Percentiles rank a stretch among this genome's conserved stretches.
These are phyloP conservation scores for Melastoma malabathricum DNA, from an alignment of 345 rosid species.

Conservation along the genomic window DNA sequence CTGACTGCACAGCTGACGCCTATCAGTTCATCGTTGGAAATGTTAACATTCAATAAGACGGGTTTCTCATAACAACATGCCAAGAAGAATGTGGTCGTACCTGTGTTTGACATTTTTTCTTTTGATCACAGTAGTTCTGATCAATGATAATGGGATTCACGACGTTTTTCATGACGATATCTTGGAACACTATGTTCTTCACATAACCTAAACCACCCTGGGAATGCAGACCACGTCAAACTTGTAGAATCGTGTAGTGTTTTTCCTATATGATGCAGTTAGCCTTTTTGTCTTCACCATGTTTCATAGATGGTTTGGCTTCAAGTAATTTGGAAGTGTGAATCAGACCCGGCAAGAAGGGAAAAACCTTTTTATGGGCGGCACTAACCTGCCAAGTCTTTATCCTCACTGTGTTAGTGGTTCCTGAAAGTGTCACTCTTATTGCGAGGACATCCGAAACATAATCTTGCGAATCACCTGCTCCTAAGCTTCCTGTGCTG, in stretches of 20 bases:
- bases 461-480: constrained; percentile 32
- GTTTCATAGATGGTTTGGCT: too few species aligned
- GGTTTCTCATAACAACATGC: too few species aligned
- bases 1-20: constrained; percentile 67
- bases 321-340: too few species aligned
- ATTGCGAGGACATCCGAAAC: constrained; percentile 68
- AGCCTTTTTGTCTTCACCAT: too few species aligned
- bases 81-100: constrained; percentile 12
- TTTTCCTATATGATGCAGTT: too few species aligned
- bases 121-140: constrained; percentile 69
- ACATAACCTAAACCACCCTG: constrained; percentile 88
- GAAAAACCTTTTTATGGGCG: neutral
- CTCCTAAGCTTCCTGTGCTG: constrained; percentile 90
- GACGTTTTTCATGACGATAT: constrained; percentile 52
- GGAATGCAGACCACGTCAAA: neutral
- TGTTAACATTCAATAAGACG: too few species aligned
- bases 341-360: neutral
- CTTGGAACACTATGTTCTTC: constrained; percentile 44
- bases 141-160: constrained; percentile 70
- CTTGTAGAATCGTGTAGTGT: too few species aligned
- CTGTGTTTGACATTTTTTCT: constrained; percentile 39
- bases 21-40: constrained; percentile 8
- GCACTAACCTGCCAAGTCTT: constrained; percentile 82
- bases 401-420: constrained; percentile 74
- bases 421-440: constrained; percentile 51